Conservation (phyloP, 2,329 filamentous ascomycete species). For the Hypoxylon sp. region DNA sequence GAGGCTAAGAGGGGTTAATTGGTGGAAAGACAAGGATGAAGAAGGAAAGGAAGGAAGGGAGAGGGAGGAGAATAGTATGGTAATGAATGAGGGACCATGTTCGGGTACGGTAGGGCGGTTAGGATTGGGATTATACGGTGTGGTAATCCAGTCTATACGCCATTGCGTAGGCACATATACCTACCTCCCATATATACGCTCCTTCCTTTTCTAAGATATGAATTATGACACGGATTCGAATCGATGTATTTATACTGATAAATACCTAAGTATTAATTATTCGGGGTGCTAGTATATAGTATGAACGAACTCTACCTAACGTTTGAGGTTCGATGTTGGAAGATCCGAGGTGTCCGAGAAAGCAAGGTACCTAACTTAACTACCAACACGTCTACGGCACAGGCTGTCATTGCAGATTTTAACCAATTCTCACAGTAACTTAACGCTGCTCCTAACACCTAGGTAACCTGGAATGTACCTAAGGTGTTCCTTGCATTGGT, state of each 20-base stretch:
- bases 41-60: neutral
- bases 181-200: neutral
- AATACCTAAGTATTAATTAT: neutral
- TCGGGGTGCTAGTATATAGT: neutral
- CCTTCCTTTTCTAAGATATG: neutral
- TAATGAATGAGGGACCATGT: neutral
- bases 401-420: neutral
- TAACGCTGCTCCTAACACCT: neutral
- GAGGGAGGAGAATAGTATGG: neutral
- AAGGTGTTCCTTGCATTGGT: neutral
- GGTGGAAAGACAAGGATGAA: neutral
- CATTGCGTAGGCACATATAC: neutral
- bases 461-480: too few relatives aligned
- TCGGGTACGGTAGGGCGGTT: too few relatives aligned
- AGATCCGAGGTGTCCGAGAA: neutral
- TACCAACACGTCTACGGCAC: neutral
- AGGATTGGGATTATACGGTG: neutral
- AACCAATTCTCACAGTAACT: neutral
- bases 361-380: neutral
- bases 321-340: neutral
- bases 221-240: neutral
- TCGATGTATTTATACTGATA: neutral
- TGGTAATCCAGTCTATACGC: neutral
- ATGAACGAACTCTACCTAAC: neutral
- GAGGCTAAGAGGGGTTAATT: slow-evolving; percentile 56